Evolutionary conservation across 495 filamentous ascomycete genomes (phyloP), one percentile per base, ranked within the genome.

Genomic region (Choiromyces venosus): DNA sequence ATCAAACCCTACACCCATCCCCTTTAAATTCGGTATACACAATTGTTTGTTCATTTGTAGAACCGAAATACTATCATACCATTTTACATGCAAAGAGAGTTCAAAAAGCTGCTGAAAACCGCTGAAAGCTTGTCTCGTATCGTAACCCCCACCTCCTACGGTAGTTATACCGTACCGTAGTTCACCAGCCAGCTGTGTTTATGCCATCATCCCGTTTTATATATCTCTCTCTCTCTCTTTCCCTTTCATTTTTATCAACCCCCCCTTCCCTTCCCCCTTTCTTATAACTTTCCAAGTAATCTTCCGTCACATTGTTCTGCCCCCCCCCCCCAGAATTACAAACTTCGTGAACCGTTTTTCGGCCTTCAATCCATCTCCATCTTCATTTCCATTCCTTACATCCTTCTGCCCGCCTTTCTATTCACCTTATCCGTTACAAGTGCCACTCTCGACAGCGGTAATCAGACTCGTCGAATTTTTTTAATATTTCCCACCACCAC

Each of bases 391-490:
- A 61, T 33, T 61, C 52, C 25, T 61, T 29, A 56, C 46, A 56
- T 56, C n/a, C 8, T 56, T 61, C 52, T 33, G 33, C 52, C 25
- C 52, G 52, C 25, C 25, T 14, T 61, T 61, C 52, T 7, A 61
- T 61, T 61, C n/a, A 61, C 25, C 52, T 14, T 16, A 18, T 29
- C 52, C 25, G 25, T 61, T 61, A 16, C 52, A 61, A 16, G 52
- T 61, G 52, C 52, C 52, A 29, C 52, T 61, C 52, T 61, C 52
- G 52, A 29, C 52, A n/a, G 52, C 52, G 52, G 52, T 61, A 61
- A 61, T 61, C 52, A 14, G 52, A 61, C 52, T 61, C 25, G 52
- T 61, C 52, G 3, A 18, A 33, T 61, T 33, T 61, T 33, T 1
- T 33, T 33, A n/a, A n/a, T n/a, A 61, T 33, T 33, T 61, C 52